A percentile compares a stretch with the other conserved stretches of the same genome.
phyloP scores from a whole-genome alignment of 2,329 filamentous ascomycete species.

The Spiromastix sp. region DNA sequence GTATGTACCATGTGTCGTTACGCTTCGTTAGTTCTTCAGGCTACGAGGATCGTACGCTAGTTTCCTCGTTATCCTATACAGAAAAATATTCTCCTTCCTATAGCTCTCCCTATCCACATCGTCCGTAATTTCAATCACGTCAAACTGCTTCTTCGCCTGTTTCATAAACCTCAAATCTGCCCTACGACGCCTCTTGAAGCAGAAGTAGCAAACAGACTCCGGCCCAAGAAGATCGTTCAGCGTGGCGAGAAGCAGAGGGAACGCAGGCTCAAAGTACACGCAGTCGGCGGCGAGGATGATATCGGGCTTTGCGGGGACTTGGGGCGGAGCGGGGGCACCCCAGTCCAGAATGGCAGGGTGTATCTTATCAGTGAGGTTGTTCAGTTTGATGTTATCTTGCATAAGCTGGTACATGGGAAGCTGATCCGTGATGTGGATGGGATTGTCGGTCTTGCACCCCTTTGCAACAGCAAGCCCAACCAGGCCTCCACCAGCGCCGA shows the following conservation, averaged over 20 bases:
- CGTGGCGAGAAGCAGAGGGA: slow-evolving; percentile 74
- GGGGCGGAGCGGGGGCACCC: slow-evolving; percentile 39
- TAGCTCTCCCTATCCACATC: slow-evolving; percentile 31
- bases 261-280: slow-evolving; percentile 94
- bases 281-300: slow-evolving; percentile 92
- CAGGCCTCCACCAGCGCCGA: slow-evolving; percentile 84
- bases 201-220: slow-evolving; percentile 66
- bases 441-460: slow-evolving; percentile 42
- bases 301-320: slow-evolving; percentile 48
- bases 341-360: slow-evolving; percentile 69
- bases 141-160: slow-evolving; percentile 56
- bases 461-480: slow-evolving; percentile 57
- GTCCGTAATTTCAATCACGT: slow-evolving; percentile 52
- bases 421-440: slow-evolving; percentile 80
- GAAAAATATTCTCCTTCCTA: slow-evolving; percentile 29
- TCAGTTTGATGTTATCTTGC: slow-evolving; percentile 76
- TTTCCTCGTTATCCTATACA: slow-evolving; percentile 22
- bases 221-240: slow-evolving; percentile 60
- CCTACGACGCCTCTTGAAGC: slow-evolving; percentile 84
- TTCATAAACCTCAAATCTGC: slow-evolving; percentile 70
- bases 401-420: slow-evolving; percentile 75
- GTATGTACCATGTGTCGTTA: not conserved
- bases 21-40: not conserved
- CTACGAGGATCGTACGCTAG: too few relatives aligned
- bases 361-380: slow-evolving; percentile 55